phyloP scores from a whole-genome alignment of 202 grass and related monocot species.

The Hordeum pubiflorum region DNA sequence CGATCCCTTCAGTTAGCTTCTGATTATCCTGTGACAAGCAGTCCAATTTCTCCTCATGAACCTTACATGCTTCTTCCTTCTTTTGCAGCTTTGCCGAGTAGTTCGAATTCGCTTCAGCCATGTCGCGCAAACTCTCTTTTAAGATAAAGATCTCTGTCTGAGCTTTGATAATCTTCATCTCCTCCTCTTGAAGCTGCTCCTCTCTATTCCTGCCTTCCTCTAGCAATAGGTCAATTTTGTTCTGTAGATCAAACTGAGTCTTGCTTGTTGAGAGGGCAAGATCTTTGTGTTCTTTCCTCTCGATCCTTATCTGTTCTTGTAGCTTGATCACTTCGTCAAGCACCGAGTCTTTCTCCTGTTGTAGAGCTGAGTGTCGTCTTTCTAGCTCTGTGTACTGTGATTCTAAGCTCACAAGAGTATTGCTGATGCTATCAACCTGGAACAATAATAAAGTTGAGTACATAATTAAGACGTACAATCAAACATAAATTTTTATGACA shows the following conservation, averaged over 20 bases:
- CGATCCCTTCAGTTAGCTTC: conserved; percentile 63
- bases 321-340: conserved; percentile 56
- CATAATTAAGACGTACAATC: background rate
- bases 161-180: conserved; percentile 52
- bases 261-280: conserved; percentile 27
- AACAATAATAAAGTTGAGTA: conserved; percentile 14
- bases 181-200: conserved; percentile 56
- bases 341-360: conserved; percentile 50
- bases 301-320: conserved; percentile 45
- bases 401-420: conserved; percentile 50
- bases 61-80: conserved; percentile 29
- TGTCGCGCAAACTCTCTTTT: conserved; percentile 34
- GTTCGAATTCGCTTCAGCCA: conserved; percentile 19
- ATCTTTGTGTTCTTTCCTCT: conserved; percentile 48
- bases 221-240: conserved; percentile 33
- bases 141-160: conserved; percentile 74
- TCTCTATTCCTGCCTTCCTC: conserved; percentile 45
- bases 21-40: conserved; percentile 46
- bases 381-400: conserved; percentile 46
- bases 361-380: conserved; percentile 41
- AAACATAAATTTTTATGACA: background rate
- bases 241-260: conserved; percentile 27
- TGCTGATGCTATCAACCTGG: conserved; percentile 55
- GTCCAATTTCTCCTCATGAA: conserved; percentile 44
- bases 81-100: conserved; percentile 28